Base-by-base conservation (phyloP, 345 rosid species). In the Dimocarpus longan region DNA sequence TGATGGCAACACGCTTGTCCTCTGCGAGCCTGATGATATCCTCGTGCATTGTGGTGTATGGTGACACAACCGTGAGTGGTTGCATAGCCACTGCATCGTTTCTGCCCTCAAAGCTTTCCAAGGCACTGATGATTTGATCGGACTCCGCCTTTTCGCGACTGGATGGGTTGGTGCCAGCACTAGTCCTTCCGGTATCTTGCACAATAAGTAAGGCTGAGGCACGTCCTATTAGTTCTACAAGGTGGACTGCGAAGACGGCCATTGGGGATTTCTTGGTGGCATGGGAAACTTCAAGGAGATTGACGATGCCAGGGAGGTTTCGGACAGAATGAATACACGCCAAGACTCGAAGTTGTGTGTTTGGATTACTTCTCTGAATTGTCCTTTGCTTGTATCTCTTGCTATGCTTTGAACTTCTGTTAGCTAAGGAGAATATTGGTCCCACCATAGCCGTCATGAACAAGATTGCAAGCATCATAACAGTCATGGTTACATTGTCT, bases 21-120 rank as follows among this genome's bases (percentile, higher is more conserved):
- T 79, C 80, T 8, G 83, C 84, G 1, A 76, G 50, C 24, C 76
- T 77, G 69, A 79, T 18, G 68, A 83, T 48, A 57, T 86, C 88
- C 39, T 80, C 86, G 46, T 85, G 78, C 77, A 85, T 85, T 19
- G 80, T 75, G 62, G 78, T 2, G 66, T 79, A 86, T 12, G 86
- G 78, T 9, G 88, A 86, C 12, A 83, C 79, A 0, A 46, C 81
- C 0, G 86, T 83, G 62, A 83, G 79, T 4, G 86, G 79, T 10
- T 78, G 81, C 3, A 81, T 68, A 9, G 83, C 18, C 3, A 81
- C 77, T 0, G 43, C 68, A 0, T 67, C 16, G 21, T 37, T 63
- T 40, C 15, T 26, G 4, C 16, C 28, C 32, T 78, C 80, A 4
- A 52, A 81, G 13, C n/a, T 43, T 22, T 79, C 40, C 16, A 86